These are phyloP conservation scores for Sordariomycetes sp. DNA, from an alignment of 2,329 filamentous ascomycete genomes.

Conservation along the genomic window DNA sequence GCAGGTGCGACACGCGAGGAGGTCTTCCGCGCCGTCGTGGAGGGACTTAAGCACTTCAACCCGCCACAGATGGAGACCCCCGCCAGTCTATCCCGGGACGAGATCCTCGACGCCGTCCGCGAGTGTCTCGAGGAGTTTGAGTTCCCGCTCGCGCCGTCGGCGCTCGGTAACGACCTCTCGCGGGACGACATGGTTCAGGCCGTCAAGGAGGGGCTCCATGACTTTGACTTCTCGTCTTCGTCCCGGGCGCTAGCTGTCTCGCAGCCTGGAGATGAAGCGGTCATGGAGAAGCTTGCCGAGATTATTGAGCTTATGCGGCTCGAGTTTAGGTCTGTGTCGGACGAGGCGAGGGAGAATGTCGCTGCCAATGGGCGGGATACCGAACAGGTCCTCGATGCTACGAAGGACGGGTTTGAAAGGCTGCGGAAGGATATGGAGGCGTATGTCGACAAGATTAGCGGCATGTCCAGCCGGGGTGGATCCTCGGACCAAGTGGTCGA, in stretches of 20 bases:
- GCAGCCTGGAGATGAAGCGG: slow-evolving; percentile 29
- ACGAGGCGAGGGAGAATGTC: slow-evolving; percentile 64
- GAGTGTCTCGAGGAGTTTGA: slow-evolving; percentile 82
- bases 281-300: slow-evolving; percentile 46
- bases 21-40: slow-evolving; percentile 73
- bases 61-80: slow-evolving; percentile 61
- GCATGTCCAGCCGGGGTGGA: slow-evolving; percentile 60
- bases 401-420: slow-evolving; percentile 76
- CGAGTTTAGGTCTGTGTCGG: slow-evolving; percentile 46
- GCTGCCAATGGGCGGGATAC: slow-evolving; percentile 69
- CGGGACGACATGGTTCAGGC: slow-evolving; percentile 51
- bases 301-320: slow-evolving; percentile 46
- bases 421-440: slow-evolving; percentile 68
- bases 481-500: slow-evolving; percentile 56
- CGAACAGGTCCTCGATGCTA: slow-evolving; percentile 76
- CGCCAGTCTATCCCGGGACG: slow-evolving; percentile 60
- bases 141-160: slow-evolving; percentile 49
- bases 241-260: slow-evolving; percentile 24
- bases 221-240: slow-evolving; percentile 28
- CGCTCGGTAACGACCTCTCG: slow-evolving; percentile 38
- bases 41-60: slow-evolving; percentile 69
- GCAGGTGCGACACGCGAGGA: slow-evolving; percentile 65
- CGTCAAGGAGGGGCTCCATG: slow-evolving; percentile 44
- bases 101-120: slow-evolving; percentile 70
- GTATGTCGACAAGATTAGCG: slow-evolving; percentile 63